Conservation (phyloP, 345 rosid genomes). For the Raphanus raphanistrum region DNA sequence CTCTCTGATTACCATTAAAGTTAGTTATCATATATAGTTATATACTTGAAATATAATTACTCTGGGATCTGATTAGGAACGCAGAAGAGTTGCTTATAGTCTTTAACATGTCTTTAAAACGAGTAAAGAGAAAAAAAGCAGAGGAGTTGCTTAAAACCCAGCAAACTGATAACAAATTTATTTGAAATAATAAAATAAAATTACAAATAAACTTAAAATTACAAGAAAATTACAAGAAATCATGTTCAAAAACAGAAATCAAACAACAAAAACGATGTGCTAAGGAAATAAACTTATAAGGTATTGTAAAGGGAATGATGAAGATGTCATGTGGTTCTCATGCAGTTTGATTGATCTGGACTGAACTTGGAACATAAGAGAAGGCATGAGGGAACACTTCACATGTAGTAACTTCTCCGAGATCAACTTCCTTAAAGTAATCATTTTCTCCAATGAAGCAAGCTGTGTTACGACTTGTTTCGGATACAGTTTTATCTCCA, state of each 20-base stretch:
- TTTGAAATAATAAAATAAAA: too few species aligned
- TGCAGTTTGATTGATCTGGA: neutral
- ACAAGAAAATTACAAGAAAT: neutral
- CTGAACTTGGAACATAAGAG: constrained; percentile 3
- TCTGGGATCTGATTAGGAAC: too few species aligned
- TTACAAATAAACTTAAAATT: too few species aligned
- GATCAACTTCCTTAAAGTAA: neutral
- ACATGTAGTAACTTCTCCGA: neutral
- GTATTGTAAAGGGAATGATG: neutral
- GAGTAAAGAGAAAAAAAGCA: too few species aligned
- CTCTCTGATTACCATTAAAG: too few species aligned
- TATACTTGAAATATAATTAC: too few species aligned
- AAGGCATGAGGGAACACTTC: neutral
- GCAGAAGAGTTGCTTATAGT: too few species aligned
- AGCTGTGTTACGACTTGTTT: neutral
- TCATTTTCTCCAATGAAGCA: neutral
- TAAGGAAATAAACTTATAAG: neutral
- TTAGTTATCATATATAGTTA: too few species aligned
- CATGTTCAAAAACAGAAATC: neutral
- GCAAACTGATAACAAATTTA: too few species aligned
- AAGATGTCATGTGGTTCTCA: neutral
- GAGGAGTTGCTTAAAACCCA: too few species aligned
- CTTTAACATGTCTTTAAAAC: too few species aligned
- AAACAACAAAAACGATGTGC: neutral
- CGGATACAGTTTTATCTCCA: neutral